Conservation (phyloP, 345 rosid genomes). For the Gossypium herbaceum region DNA sequence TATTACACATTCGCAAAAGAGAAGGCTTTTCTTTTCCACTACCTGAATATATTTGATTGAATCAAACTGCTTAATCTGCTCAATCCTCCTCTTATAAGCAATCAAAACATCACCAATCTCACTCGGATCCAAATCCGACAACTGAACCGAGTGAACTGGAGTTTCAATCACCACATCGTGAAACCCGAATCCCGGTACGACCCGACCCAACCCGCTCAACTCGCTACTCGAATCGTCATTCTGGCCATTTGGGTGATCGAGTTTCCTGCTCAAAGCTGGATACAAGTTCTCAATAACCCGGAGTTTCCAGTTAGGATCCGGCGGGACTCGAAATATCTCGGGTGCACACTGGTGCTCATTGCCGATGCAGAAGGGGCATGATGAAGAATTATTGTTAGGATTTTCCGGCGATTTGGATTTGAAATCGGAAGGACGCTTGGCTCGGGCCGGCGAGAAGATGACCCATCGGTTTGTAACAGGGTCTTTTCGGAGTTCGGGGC, state of each 20-base stretch:
- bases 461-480: slow-evolving; percentile 66
- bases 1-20: neutral
- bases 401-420: slow-evolving; percentile 58
- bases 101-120: slow-evolving; percentile 64
- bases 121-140: slow-evolving; percentile 46
- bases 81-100: slow-evolving; percentile 65
- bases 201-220: slow-evolving; percentile 20
- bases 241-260: slow-evolving; percentile 23
- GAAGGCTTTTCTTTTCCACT: neutral
- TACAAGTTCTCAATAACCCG: slow-evolving; percentile 86
- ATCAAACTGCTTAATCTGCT: slow-evolving; percentile 46
- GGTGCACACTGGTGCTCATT: slow-evolving; percentile 81
- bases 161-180: slow-evolving; percentile 88
- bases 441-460: slow-evolving; percentile 66
- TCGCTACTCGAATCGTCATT: neutral
- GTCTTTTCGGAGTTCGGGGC: slow-evolving; percentile 67
- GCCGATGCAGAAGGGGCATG: slow-evolving; percentile 82
- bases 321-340: slow-evolving; percentile 73
- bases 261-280: slow-evolving; percentile 66
- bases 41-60: slow-evolving; percentile 75
- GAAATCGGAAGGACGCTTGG: slow-evolving; percentile 74
- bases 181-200: slow-evolving; percentile 57
- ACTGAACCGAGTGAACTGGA: slow-evolving; percentile 63
- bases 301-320: slow-evolving; percentile 56
- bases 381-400: slow-evolving; percentile 20